phyloP scores from a whole-genome alignment of 352 stramenopile genomes.

The Aphanomyces cochlioides region DNA sequence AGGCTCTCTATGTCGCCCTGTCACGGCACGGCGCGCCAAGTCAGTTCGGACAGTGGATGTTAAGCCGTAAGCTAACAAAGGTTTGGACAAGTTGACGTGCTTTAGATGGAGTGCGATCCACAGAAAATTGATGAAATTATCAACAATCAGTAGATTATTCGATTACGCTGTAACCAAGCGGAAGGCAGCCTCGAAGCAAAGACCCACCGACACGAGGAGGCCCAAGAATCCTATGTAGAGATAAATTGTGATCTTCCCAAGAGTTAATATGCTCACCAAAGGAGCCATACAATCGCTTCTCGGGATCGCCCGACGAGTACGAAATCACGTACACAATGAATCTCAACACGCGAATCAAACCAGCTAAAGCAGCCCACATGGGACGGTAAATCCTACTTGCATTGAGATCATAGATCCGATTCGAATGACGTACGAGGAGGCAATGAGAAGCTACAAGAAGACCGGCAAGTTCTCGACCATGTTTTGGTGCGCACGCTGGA shows the following conservation, averaged over 20 bases:
- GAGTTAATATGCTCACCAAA: conserved; percentile 45
- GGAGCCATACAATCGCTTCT: conserved; percentile 50
- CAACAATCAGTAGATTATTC: neutral
- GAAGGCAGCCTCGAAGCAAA: conserved; percentile 41
- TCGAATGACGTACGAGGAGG: conserved; percentile 38
- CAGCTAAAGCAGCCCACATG: conserved; percentile 49
- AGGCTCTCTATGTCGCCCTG: no score
- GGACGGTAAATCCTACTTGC: conserved; percentile 48
- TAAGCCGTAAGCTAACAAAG: neutral
- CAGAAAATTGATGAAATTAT: neutral
- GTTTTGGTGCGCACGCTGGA: conserved; percentile 81
- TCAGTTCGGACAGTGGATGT: no score
- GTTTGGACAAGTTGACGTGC: neutral
- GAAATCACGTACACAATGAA: conserved; percentile 67
- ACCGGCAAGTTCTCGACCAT: conserved; percentile 59
- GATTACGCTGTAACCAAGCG: conserved; percentile 33
- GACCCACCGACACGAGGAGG: conserved; percentile 34
- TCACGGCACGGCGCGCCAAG: no score
- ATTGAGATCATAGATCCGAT: neutral
- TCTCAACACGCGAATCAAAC: conserved; percentile 49
- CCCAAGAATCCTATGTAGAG: conserved; percentile 48
- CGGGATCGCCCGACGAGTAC: conserved; percentile 58
- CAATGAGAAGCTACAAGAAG: conserved; percentile 42
- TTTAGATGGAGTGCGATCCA: no score
- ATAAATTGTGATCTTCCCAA: neutral